Percentiles rank a stretch among this genome's conserved stretches.
phyloP scores from a whole-genome alignment of 2,329 filamentous ascomycete species.

The Arthrobotrys sinensis region DNA sequence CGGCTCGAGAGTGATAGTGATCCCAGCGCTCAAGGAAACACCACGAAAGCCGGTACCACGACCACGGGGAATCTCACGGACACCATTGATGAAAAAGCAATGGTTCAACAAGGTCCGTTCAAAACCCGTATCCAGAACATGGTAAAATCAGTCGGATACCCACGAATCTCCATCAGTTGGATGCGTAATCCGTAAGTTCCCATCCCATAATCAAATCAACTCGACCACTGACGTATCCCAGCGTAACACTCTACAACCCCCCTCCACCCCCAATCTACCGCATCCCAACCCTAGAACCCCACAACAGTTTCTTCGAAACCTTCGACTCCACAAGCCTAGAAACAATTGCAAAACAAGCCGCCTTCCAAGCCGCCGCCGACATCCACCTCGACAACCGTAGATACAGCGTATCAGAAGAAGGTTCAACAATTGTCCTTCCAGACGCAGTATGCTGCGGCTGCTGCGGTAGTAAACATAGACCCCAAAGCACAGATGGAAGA shows the following conservation, averaged over 20 bases:
- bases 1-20: constrained; percentile 7
- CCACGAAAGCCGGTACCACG: background rate
- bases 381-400: background rate
- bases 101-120: background rate
- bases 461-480: constrained; percentile 9
- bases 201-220: background rate
- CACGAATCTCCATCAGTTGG: constrained; percentile 39
- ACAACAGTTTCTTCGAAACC: constrained; percentile 35
- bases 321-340: constrained; percentile 54
- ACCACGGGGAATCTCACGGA: background rate
- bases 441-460: constrained; percentile 11
- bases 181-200: constrained; percentile 47
- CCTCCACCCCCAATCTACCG: constrained; percentile 29
- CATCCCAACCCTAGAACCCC: constrained; percentile 11
- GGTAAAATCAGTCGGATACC: background rate
- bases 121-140: background rate
- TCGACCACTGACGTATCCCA: background rate
- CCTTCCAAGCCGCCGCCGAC: constrained; percentile 18
- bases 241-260: constrained; percentile 26
- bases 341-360: constrained; percentile 49
- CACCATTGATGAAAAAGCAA: background rate
- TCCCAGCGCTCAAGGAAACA: background rate
- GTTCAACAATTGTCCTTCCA: constrained; percentile 10
- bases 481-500: background rate
- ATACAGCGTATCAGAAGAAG: constrained; percentile 10